A percentile compares a stretch with the other conserved stretches of the same genome.
Evolutionary conservation across 1,139 yeast species (phyloP).

Genomic region (Pichia sp.): DNA sequence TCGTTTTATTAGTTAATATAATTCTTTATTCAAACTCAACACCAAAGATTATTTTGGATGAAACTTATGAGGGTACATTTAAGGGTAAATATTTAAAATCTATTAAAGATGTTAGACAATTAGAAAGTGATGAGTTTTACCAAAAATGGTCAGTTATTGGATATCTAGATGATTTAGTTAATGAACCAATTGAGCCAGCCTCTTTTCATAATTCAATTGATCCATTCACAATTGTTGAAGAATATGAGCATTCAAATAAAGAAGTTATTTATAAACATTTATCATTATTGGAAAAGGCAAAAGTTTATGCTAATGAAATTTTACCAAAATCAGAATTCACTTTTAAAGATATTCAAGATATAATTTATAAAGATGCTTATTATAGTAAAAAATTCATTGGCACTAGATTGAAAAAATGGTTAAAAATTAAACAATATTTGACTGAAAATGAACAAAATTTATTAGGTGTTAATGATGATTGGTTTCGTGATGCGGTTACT

Average conservation of each 20-base stretch:
- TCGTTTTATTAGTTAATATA: slow-evolving; percentile 1
- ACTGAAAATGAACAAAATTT: slow-evolving; percentile 19
- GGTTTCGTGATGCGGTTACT: slow-evolving; percentile 19
- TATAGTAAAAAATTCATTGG: slow-evolving; percentile 22
- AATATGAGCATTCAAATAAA: background rate
- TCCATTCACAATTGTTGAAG: slow-evolving; percentile 19
- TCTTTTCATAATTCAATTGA: slow-evolving; percentile 19
- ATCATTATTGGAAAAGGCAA: slow-evolving; percentile 16
- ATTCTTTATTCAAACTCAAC: background rate
- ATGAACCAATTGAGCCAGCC: slow-evolving; percentile 24
- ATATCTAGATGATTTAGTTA: slow-evolving; percentile 25
- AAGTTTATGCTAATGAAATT: slow-evolving; percentile 16
- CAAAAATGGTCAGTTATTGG: slow-evolving; percentile 24
- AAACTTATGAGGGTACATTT: slow-evolving; percentile 26
- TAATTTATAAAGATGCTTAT: slow-evolving; percentile 26
- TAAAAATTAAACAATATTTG: slow-evolving; percentile 21
- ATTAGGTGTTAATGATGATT: slow-evolving; percentile 22
- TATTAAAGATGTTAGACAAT: slow-evolving; percentile 18
- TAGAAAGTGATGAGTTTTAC: slow-evolving; percentile 24
- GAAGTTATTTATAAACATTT: slow-evolving; percentile 10
- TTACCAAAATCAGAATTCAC: slow-evolving; percentile 20
- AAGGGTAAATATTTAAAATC: slow-evolving; percentile 24
- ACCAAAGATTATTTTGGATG: slow-evolving; percentile 17
- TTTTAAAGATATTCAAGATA: slow-evolving; percentile 25
- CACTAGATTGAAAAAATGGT: slow-evolving; percentile 25